These are phyloP conservation scores for Ophiostoma ips DNA, from an alignment of 2,329 filamentous ascomycete species.

Conservation along the genomic window DNA sequence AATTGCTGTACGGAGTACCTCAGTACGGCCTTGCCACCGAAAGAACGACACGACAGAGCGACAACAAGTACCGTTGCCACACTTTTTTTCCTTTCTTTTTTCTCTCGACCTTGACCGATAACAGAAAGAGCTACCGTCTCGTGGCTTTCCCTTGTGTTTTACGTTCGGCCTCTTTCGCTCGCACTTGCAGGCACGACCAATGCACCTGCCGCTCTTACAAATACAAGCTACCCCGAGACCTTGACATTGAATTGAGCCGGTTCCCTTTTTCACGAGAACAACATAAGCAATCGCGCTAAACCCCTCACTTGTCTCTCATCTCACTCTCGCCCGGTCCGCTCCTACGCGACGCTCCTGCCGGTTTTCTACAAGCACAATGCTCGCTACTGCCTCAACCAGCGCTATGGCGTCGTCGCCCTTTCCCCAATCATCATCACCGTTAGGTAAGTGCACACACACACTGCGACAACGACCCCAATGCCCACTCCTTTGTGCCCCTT, in stretches of 20 bases:
- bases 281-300: neutral
- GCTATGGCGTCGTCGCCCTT: slow-evolving; percentile 20
- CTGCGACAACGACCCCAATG: no score
- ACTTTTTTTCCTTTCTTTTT: no score
- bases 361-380: no score
- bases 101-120: no score
- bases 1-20: no score
- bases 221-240: neutral
- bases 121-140: no score
- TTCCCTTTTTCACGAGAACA: neutral
- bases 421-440: slow-evolving; percentile 17
- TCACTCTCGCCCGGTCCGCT: neutral
- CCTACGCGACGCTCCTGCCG: no score
- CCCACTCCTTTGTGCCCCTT: neutral
- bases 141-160: no score
- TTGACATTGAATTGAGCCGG: neutral
- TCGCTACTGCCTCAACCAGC: slow-evolving; percentile 10
- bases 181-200: neutral
- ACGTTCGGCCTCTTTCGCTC: no score
- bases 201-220: neutral
- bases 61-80: no score
- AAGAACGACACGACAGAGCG: no score
- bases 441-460: slow-evolving; percentile 17
- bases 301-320: neutral
- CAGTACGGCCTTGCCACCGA: no score